Evolutionary conservation across 345 rosid species (phyloP), one percentile per base, ranked within the genome.

Genomic region (Raphanus sativus): DNA sequence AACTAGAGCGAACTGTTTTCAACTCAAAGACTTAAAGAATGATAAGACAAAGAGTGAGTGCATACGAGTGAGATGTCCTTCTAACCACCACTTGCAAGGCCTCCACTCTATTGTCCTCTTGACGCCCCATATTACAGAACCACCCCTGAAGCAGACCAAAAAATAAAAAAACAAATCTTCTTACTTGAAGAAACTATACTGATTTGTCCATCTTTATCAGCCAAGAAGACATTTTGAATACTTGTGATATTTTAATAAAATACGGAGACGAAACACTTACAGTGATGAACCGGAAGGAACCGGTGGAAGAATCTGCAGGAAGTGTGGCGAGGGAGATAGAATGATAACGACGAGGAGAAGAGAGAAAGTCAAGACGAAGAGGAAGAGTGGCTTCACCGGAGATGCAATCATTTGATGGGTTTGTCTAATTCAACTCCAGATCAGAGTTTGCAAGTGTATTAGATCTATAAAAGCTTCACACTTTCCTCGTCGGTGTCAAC

Each of bases 21-120:
- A 76, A 68, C 17, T 28, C 16, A 13, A 25, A 63, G 8, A 45
- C 3, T 26, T n/a, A 25, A 34, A 56, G 40, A 34, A 65, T 29
- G 24, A 50, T 1, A 17, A 36, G 34, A 48, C 55, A 48, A 16
- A 60, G 45, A 56, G 3, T 28, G 59, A 25, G 24, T 29, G 42
- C 86, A 74, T 85, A 94, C 95, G 85, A 70, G 86, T 85, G 25
- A 86, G 80, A 26, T 87, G 88, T 4, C 90, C 87, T 50, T 92
- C 81, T 85, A 86, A 86, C 97, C 97, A 92, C 97, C 97, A 94
- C 64, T 87, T 82, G 89, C 98, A 92, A 74, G 98, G 97, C 28
- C 95, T 86, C 98, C 98, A 94, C 75, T 92, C 98, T 16, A 83
- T 75, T 62, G 81, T 42, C 82, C 92, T 88, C 87, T 73, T 81